Conservation (phyloP, 2,329 filamentous ascomycete species). For the Exophiala spinifera region DNA sequence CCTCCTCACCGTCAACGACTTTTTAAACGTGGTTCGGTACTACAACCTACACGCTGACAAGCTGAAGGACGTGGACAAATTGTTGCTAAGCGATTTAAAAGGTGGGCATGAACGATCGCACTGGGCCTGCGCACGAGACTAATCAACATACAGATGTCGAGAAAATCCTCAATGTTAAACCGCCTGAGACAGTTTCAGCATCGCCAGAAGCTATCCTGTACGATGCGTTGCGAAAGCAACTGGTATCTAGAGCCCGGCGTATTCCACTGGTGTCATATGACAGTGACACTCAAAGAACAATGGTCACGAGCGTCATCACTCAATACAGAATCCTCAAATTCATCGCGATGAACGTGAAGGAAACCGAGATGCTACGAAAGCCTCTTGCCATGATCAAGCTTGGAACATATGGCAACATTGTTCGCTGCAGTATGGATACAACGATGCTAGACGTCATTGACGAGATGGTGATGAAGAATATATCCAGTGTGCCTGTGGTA, state of each 20-base stretch:
- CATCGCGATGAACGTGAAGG: conserved; percentile 88
- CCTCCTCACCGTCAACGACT: conserved; percentile 91
- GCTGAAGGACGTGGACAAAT: conserved; percentile 85
- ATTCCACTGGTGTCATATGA: conserved; percentile 93
- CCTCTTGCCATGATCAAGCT: conserved; percentile 78
- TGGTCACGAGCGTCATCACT: conserved; percentile 94
- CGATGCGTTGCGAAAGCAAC: conserved; percentile 91
- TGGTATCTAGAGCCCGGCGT: conserved; percentile 84
- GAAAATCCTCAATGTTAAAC: conserved; percentile 83
- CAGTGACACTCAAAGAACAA: conserved; percentile 86
- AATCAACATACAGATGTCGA: conserved; percentile 69
- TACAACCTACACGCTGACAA: conserved; percentile 96
- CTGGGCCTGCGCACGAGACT: not conserved
- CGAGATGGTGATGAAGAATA: conserved; percentile 85
- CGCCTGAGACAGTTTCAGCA: conserved; percentile 93
- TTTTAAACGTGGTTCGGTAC: conserved; percentile 98
- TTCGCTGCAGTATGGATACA: conserved; percentile 82
- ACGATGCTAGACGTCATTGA: conserved; percentile 94
- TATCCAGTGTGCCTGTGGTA: conserved; percentile 90
- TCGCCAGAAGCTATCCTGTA: conserved; percentile 87
- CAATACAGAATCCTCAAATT: conserved; percentile 99
- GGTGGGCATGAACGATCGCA: conserved; percentile 53
- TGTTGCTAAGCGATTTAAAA: conserved; percentile 85
- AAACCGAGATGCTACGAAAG: conserved; percentile 85
- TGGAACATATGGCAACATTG: conserved; percentile 77